A percentile compares a stretch with the other conserved stretches of the same genome.
These are phyloP conservation scores for Pilobolus umbonatus DNA, from an alignment of 192 early-diverging fungal genomes.

Conservation along the genomic window DNA sequence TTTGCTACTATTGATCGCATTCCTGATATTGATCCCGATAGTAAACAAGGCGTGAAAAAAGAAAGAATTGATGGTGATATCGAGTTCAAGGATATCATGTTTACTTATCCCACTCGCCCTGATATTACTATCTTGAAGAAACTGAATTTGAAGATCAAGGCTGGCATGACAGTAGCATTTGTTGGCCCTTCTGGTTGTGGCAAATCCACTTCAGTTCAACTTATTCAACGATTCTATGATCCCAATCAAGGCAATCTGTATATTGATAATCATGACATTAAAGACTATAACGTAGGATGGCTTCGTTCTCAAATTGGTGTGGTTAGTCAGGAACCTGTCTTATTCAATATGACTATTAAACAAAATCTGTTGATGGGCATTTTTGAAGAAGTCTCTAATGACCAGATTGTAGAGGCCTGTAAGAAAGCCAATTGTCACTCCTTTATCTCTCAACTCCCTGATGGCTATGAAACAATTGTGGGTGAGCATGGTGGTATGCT, in stretches of 20 bases:
- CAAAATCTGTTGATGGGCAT: constrained; percentile 81
- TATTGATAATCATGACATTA: constrained; percentile 74
- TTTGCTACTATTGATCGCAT: constrained; percentile 79
- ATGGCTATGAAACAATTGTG: constrained; percentile 77
- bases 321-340: constrained; percentile 87
- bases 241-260: constrained; percentile 48
- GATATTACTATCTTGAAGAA: constrained; percentile 77
- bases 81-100: constrained; percentile 71
- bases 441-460: constrained; percentile 82
- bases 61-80: constrained; percentile 59
- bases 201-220: constrained; percentile 80
- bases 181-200: constrained; percentile 86
- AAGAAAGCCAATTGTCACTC: constrained; percentile 72
- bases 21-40: constrained; percentile 67
- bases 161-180: constrained; percentile 84
- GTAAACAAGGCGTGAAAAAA: constrained; percentile 41
- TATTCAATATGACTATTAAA: constrained; percentile 72
- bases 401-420: constrained; percentile 67
- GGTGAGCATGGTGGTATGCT: constrained; percentile 76
- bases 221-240: constrained; percentile 88
- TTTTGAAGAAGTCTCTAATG: constrained; percentile 48
- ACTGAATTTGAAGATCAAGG: constrained; percentile 63
- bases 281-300: constrained; percentile 75
- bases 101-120: constrained; percentile 80
- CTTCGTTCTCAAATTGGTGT: constrained; percentile 84